Base-by-base conservation (phyloP, 352 stramenopile species). In the Globisporangium takayamanum region DNA sequence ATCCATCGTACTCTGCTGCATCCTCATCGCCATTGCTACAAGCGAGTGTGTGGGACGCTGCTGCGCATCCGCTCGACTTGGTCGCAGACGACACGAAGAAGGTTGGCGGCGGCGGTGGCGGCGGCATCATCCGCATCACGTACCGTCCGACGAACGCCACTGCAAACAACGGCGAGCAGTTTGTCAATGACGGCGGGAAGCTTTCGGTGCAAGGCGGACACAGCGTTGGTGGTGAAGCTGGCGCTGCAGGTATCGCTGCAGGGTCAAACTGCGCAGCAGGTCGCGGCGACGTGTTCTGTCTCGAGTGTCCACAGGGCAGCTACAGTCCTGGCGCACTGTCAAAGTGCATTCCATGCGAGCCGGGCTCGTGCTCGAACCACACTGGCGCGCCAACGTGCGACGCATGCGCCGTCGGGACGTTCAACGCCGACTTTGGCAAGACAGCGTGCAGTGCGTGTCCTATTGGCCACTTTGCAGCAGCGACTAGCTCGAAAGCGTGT, bases 351-450 rank as follows among this genome's bases (percentile, higher is more conserved):
- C 79, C 80, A 16, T 94, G 85, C 58, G 80, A 85, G 12, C 78
- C 79, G 46, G 85, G 85, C 5, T 79, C 73, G 22, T 92, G 67
- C 55, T 78, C 85, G 4, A 70, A 64, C 41, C 67, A 84, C 42
- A 52, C 51, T 33, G 82, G 80, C 1, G 62, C 76, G 37, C 57
- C 70, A 15, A 74, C 36, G 2, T 94, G 85, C 51, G 60, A 69
- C 46, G 64, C 69, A 47, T 94, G 85, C 50, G 36, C 66, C 11
- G 39, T 70, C 52, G 84, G 84, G 7, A 70, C 73, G 25, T 93
- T 89, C 53, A 91, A 85, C 45, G 47, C 63, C 2, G 76, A 91
- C 53, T 93, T 90, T 63, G 83, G 84, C 5, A 73, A 88, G 55
- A 81, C 72, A 37, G 63, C 64, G 37, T 94, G 85, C 20, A 63